phyloP scores from a whole-genome alignment of 2,329 filamentous ascomycete genomes.

The Trichoderma sp. region DNA sequence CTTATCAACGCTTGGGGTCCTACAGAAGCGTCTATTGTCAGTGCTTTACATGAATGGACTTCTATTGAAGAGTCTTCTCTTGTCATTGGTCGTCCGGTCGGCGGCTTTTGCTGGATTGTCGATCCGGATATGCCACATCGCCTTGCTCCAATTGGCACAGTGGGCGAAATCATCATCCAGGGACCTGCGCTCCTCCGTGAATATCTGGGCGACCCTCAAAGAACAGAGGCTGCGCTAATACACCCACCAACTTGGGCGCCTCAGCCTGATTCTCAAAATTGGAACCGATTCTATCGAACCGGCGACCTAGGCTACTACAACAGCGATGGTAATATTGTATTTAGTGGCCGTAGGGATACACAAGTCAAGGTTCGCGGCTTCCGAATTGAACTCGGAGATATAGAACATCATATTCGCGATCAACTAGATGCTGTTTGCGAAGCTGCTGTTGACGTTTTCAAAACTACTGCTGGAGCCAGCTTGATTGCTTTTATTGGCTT shows the following conservation, averaged over 20 bases:
- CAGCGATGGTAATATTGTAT: conserved; percentile 15
- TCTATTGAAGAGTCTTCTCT: neutral
- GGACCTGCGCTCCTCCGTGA: neutral
- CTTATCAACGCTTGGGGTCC: conserved; percentile 23
- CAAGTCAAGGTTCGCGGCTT: conserved; percentile 7
- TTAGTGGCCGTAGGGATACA: neutral
- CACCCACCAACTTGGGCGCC: conserved; percentile 30
- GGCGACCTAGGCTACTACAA: conserved; percentile 45
- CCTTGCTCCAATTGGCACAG: neutral
- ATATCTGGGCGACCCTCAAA: neutral
- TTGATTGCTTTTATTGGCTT: neutral
- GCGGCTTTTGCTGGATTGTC: conserved; percentile 4
- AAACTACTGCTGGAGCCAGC: neutral
- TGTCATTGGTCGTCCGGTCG: neutral
- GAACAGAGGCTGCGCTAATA: neutral
- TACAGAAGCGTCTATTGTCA: conserved; percentile 7
- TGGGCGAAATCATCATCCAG: neutral
- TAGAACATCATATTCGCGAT: neutral
- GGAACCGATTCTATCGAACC: conserved; percentile 38
- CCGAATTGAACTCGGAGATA: neutral
- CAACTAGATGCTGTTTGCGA: neutral
- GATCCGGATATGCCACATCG: neutral
- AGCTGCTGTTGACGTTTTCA: neutral
- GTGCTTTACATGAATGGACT: neutral
- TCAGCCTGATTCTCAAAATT: conserved; percentile 7